These are phyloP conservation scores for Prunella vulgaris DNA, from an alignment of 257 asterid species.

Conservation along the genomic window DNA sequence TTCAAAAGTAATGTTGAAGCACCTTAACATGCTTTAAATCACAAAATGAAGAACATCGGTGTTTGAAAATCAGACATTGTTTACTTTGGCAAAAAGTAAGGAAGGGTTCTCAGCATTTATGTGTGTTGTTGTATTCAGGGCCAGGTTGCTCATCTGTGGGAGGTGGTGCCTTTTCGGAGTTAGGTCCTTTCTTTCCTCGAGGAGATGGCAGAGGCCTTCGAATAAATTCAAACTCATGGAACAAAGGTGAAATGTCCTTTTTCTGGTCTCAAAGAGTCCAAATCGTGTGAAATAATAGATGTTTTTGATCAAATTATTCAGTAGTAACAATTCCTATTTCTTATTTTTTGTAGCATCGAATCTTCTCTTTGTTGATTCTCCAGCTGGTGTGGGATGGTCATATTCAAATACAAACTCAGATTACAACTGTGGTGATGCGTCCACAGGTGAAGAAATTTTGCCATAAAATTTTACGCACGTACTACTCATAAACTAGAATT, in stretches of 20 bases:
- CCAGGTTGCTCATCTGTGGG: constrained; percentile 98
- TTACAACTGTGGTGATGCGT: constrained; percentile 67
- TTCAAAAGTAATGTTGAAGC: background rate
- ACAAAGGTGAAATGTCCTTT: constrained; percentile 49
- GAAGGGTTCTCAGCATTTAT: background rate
- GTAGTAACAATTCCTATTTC: background rate
- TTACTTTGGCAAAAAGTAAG: background rate
- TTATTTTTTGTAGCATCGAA: constrained; percentile 58
- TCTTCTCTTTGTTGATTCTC: constrained; percentile 94
- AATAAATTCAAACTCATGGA: constrained; percentile 77
- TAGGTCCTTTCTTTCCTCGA: constrained; percentile 88
- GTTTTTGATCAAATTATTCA: background rate
- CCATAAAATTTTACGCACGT: no score
- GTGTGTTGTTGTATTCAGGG: constrained; percentile 44
- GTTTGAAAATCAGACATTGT: background rate
- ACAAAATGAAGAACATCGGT: background rate
- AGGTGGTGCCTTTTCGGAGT: constrained; percentile 95
- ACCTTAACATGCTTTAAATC: background rate
- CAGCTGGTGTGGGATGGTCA: constrained; percentile 99
- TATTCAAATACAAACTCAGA: constrained; percentile 89
- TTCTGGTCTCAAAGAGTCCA: background rate
- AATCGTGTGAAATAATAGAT: background rate
- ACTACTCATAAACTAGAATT: background rate
- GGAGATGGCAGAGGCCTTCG: constrained; percentile 84
- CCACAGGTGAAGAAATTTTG: constrained; percentile 48